Base-by-base conservation (phyloP, 441 rosid genomes). In the Populus hybrid region DNA sequence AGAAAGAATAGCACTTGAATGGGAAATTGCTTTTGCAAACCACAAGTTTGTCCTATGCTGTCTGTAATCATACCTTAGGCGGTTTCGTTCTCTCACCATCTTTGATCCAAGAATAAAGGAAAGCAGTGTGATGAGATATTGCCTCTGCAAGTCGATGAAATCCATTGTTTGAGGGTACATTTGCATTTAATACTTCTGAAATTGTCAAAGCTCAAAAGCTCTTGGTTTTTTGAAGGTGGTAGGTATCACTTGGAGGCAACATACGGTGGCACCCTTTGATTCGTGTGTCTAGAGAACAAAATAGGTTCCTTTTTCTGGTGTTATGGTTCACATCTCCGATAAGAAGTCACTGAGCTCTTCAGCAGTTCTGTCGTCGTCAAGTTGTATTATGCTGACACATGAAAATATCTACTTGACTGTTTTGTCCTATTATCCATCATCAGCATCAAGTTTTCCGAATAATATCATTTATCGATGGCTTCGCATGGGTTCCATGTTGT, bases 1-100 rank as follows among this genome's bases (percentile, higher is more conserved):
- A 80, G 84, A 85, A 80, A 78, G 87, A 85, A 34, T 79, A 79
- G 77, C 23, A 59, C 32, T 67, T 14, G 30, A 57, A 28, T 16
- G 74, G 18, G 20, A 28, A 36, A 32, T 70, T 24, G 26, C 67
- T 64, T 20, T 20, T 70, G 36, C 54, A 70, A 50, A 32, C 28
- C 30, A 40, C 24, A 10, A 77, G 59, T 28, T 0, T n/a, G 36
- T 36, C 16, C 64, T 67, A 18, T 11, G 21, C 5, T 73, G 67
- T 18, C 30, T 36, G n/a, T 1, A 10, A 9, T 20, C 23, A 18
- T 9, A 1, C 9, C n/a, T 36, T 36, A 21, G 57, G 7, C 11
- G 74, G 61, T 11, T 40, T 71, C 54, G 12, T 10, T 28, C 34
- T 74, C 35, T 1, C 20, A 3, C 14, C 6, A 8, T 73, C 67